phyloP scores from a whole-genome alignment of 1,284 basidiomycete genomes.

The Ustilago sp. region DNA sequence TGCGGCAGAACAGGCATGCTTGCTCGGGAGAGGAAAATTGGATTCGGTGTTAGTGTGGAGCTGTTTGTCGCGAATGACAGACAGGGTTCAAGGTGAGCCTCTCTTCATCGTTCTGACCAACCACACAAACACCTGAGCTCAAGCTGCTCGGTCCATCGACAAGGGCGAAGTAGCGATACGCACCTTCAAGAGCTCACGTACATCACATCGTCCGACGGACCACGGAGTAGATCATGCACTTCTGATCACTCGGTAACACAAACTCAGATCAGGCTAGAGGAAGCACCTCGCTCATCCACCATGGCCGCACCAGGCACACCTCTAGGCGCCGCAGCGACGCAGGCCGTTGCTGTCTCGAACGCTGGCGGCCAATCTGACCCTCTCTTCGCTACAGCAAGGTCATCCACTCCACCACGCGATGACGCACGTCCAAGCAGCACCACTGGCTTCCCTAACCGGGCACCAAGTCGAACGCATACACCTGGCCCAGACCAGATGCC shows the following conservation, averaged over 20 bases:
- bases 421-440: constrained; percentile 3
- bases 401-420: constrained; percentile 13
- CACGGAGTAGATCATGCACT: not conserved
- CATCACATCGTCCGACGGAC: not conserved
- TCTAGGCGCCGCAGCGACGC: constrained; percentile 20
- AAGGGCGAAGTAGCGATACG: not conserved
- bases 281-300: not conserved
- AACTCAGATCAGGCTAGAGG: not conserved
- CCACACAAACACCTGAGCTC: too few relatives aligned
- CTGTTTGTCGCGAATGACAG: not conserved
- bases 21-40: not conserved
- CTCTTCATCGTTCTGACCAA: too few relatives aligned
- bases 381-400: constrained; percentile 12
- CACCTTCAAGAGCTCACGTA: not conserved
- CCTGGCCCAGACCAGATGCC: constrained; percentile 44
- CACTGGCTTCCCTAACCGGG: constrained; percentile 12
- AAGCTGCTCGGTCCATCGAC: too few relatives aligned
- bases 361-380: constrained; percentile 25
- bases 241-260: not conserved
- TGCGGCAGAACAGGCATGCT: not conserved
- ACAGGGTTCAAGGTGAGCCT: not conserved
- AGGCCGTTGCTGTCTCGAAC: constrained; percentile 15
- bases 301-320: constrained; percentile 52
- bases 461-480: constrained; percentile 30
- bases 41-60: constrained; percentile 32